Base-by-base conservation (phyloP, 306 rosid genomes). In the Hippophae rhamnoides region DNA sequence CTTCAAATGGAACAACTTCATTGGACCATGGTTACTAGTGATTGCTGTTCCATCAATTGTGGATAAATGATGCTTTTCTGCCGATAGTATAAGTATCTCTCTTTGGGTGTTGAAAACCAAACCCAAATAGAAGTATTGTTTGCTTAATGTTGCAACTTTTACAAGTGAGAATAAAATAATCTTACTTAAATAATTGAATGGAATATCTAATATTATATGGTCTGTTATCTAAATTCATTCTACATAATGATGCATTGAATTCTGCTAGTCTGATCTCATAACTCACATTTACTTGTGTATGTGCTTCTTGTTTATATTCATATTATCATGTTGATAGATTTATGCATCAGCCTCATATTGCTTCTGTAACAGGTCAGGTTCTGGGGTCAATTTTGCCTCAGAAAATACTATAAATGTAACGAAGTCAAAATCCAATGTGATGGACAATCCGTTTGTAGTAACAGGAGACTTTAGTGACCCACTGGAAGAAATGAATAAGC, bases 401-500 rank as follows among this genome's bases (percentile, higher is more conserved):
- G 89, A 82, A 76, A 75, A 79, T 61, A 61, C 80, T 58, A 74
- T 71, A 64, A 68, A 58, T 55, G 56, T 62, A 43, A 61, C 83
- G 64, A 93, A 77, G 81, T 61, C 86, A 42, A 73, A 78, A 18
- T 76, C 97, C 75, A 72, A 68, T 56, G 59, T 57, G 14, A 53
- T 70, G 63, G 90, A 82, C 50, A 86, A 85, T 73, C 93, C 86
- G 54, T 93, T 88, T 72, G 82, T 72, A 61, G 79, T 74, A 52
- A 57, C 90, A 25, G 83, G 81, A 66, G 81, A 75, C 59, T 74
- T 43, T 66, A 61, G 52, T 25, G 95, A 93, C 46, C 94, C 89
- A 6, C 67, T 77, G 77, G 95, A 86, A 67, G 95, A 86, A 79
- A 81, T 81, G 73, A 70, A 82, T 77, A 86, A 80, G 69, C 65